Evolutionary conservation across 179 eudicot genomes (phyloP).

Genomic region (Gypsophila paniculata): DNA sequence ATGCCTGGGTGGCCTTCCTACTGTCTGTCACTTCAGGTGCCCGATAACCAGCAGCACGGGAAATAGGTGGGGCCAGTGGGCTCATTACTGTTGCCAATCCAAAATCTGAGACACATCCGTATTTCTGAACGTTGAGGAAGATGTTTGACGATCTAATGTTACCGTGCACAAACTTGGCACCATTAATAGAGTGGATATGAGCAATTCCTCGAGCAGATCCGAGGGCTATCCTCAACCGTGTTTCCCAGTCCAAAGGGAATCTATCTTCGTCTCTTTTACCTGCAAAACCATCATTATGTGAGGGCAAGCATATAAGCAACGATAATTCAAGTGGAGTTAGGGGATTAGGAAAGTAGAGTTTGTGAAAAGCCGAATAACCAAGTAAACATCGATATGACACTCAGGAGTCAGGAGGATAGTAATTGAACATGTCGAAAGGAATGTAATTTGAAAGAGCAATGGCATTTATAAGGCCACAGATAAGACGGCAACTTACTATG

Average conservation of each 20-base stretch:
- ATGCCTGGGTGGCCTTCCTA: constrained; percentile 56
- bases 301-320: constrained; percentile 3
- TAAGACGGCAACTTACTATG: constrained; percentile 44
- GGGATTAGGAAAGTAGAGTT: too few species aligned
- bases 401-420: background rate
- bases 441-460: too few species aligned
- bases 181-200: constrained; percentile 44
- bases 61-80: constrained; percentile 52
- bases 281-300: constrained; percentile 22
- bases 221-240: constrained; percentile 38
- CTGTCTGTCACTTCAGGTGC: constrained; percentile 81
- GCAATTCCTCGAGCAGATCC: constrained; percentile 69
- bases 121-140: constrained; percentile 47
- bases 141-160: constrained; percentile 69
- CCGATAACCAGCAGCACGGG: constrained; percentile 73
- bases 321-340: too few species aligned
- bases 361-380: too few species aligned
- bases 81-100: constrained; percentile 62
- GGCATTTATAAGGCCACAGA: too few species aligned
- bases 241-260: constrained; percentile 55
- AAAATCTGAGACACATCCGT: constrained; percentile 58
- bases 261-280: constrained; percentile 54
- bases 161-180: constrained; percentile 66
- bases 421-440: background rate
- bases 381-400: too few species aligned